Base-by-base conservation (phyloP, 2,329 filamentous ascomycete genomes). In the Hypocrella siamensis region DNA sequence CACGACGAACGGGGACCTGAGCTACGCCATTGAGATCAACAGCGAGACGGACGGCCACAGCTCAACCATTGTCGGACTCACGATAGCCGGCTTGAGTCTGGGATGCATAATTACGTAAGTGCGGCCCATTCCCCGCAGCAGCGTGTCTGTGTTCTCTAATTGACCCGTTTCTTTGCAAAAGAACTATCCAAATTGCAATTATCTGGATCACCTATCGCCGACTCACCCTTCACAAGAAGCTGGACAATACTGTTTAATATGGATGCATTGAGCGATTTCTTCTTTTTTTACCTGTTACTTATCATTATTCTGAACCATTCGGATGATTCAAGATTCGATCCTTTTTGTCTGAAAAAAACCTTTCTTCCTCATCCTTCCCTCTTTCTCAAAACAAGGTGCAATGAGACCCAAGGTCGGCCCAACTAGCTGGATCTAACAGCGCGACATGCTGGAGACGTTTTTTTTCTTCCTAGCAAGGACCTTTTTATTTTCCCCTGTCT, bases 161-260 rank as follows among this genome's bases (percentile, higher is more conserved):
- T 28, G 7, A 17, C 18, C n/a, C 14, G 14, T 26, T 21, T 16
- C 6, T 18, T 10, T 29, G 11, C 12, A 12, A 17, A n/a, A 34
- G 32, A 9, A 14, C 19, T 15, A 28, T 31, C 4, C 32, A 34
- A 22, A 30, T 30, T 8, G 28, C 22, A 8, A 30, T 34, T 19
- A 30, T 28, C 17, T 34, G 28, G 32, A 19, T 34, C 21, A 31
- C 32, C 17, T 19, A 27, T 8, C 32, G 32, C 24, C 30, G 32
- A 21, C 17, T 34, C 17, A 30, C 28, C 5, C n/a, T 34, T 7
- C 32, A 31, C n/a, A 15, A 17, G n/a, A 29, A 29, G 17, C 15
- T n/a, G n/a, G n/a, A n/a, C n/a, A n/a, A 29, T 11, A 12, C 27
- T 27, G 25, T 27, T 14, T 27, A 15, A 27, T 52, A 52, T 19